Evolutionary conservation across 495 filamentous ascomycete species (phyloP), one percentile per base, ranked within the genome.

Genomic region (Xylaria intraflava): DNA sequence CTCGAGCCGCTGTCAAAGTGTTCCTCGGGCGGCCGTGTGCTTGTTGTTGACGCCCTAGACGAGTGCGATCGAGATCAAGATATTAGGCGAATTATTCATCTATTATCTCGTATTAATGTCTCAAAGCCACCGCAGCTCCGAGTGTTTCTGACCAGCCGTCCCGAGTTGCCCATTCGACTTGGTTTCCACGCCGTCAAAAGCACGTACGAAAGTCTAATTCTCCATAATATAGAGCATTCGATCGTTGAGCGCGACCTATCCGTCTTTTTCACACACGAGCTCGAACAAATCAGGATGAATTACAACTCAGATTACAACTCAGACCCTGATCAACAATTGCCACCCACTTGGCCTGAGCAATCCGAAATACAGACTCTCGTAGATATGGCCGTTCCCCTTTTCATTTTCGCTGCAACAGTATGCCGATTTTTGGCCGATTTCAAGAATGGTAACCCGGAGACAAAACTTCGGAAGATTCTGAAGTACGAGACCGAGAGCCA

Each of bases 391-490:
- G 57, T 56, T 40, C 66, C 69, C 22, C 58, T 76, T 12, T 78
- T 78, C 57, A 75, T 78, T 24, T 74, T 60, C 58, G 71, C 72
- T 16, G 56, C 69, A 0, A 77, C 73, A 23, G 62, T 62, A 5
- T 77, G 69, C 47, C 66, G 65, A 2, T 76, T 68, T 47, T 49
- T 69, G 6, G 22, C 46, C 24, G 65, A 66, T 17, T 29, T 40
- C 3, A 22, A n/a, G 24, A 16, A 22, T 24, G 52, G 38, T 17
- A 43, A 51, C 38, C 54, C 50, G 2, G 38, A 53, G 19, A 11
- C 30, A 8, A 43, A 59, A 17, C 59, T 68, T 14, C 4, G 39
- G 6, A 56, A 53, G 27, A 35, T 68, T 31, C 41, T 67, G 3
- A 2, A 44, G 26, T 57, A 53, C 35, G 20, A 43, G 20, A 51